Percentiles rank a stretch among this genome's conserved stretches.
Evolutionary conservation across 345 rosid species (phyloP).

Genomic region (Eucalyptus sideroxylon): DNA sequence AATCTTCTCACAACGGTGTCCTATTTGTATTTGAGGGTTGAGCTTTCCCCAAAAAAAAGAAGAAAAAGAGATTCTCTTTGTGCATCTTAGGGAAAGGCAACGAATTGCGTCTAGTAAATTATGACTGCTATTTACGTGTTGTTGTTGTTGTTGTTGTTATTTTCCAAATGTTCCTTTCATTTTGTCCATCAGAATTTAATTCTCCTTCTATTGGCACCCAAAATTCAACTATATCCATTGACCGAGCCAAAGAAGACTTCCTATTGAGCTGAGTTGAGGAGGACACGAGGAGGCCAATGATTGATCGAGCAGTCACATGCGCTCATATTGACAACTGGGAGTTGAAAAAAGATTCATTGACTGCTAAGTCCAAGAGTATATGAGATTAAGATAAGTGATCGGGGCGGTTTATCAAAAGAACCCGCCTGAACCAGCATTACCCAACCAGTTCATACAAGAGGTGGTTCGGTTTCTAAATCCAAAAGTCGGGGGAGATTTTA

Average conservation of each 20-base stretch:
- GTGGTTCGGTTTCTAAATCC: neutral
- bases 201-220: neutral
- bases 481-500: accelerated
- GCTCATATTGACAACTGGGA: neutral
- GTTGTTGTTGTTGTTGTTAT: neutral
- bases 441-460: neutral
- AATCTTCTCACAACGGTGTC: neutral
- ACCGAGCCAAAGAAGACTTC: neutral
- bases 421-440: accelerated
- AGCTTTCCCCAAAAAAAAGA: neutral
- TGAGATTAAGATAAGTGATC: neutral
- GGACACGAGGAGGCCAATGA: neutral
- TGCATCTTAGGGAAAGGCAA: neutral
- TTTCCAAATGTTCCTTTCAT: neutral
- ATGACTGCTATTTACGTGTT: neutral
- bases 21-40: neutral
- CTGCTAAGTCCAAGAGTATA: neutral
- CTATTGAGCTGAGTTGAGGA: neutral
- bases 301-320: neutral
- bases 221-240: neutral
- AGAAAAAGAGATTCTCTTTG: neutral
- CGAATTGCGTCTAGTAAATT: neutral
- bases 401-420: accelerated
- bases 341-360: neutral
- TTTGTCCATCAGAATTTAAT: neutral